Conservation (phyloP, 1,139 yeast species). For the Zygosaccharomyces sapae region DNA sequence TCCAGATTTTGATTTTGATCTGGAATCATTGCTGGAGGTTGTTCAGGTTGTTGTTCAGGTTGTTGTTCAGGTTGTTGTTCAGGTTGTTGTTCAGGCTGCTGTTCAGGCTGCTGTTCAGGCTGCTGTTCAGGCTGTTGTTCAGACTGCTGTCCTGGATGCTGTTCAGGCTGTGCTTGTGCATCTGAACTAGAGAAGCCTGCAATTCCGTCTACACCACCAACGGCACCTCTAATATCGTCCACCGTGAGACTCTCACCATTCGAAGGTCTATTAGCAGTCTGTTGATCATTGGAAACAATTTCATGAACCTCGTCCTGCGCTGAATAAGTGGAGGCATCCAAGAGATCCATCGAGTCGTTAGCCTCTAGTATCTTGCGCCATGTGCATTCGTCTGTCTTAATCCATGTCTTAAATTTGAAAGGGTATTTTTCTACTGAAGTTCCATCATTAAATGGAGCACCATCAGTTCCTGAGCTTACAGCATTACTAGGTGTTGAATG, state of each 20-base stretch:
- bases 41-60: not conserved
- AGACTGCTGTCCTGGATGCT: constrained; percentile 13
- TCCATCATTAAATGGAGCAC: constrained; percentile 7
- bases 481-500: constrained; percentile 9
- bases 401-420: constrained; percentile 28
- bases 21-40: not conserved
- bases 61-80: not conserved
- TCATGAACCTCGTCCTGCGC: constrained; percentile 6
- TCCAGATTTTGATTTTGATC: not conserved
- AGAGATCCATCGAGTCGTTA: constrained; percentile 11
- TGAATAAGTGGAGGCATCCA: constrained; percentile 19
- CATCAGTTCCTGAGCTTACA: constrained; percentile 10
- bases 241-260: constrained; percentile 42
- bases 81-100: not conserved
- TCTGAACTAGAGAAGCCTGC: constrained; percentile 44
- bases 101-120: not conserved
- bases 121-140: constrained; percentile 4
- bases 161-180: constrained; percentile 11
- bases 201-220: constrained; percentile 50
- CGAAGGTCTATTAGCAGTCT: constrained; percentile 8
- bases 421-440: constrained; percentile 18
- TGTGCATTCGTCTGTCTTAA: constrained; percentile 8
- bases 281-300: constrained; percentile 7
- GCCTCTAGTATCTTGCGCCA: constrained; percentile 10
- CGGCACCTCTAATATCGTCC: constrained; percentile 63